Base-by-base conservation (phyloP, 768 basidiomycete species). In the Collybia sordida region DNA sequence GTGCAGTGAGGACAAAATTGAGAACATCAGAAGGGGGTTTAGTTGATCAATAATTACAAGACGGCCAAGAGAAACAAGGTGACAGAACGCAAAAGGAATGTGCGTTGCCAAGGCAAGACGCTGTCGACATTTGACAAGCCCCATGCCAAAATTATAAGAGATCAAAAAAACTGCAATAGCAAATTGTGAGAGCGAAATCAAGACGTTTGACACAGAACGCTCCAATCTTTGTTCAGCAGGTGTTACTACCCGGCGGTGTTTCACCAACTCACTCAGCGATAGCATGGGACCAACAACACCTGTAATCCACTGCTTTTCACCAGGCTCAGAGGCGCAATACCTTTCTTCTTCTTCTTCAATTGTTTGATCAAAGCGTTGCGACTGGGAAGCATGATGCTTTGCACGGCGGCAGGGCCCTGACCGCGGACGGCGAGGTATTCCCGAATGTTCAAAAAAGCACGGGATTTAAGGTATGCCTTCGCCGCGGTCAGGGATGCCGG, bases 341-440 rank as follows among this genome's bases (percentile, higher is more conserved):
- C 63, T 23, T 79, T 65, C 39, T 69, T 72, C 58, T 73, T 77
- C 64, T 69, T 73, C 53, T 64, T 67, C 42, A 89, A 76, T 52
- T 82, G 79, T 60, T 76, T 82, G 48, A 86, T 78, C 45, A 91
- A 74, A 0, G 86, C 80, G 15, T 48, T 77, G 55, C 77, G 76
- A 65, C 68, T 86, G 4, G 85, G 80, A 53, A 85, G 80, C 77
- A 91, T 73, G 49, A 83, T 77, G 36, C 69, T 57, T 48, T 72
- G 82, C 27, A 91, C 71, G 21, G 83, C 86, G 4, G 72, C 74
- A 24, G 79, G 81, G 0, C 88, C 88, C 59, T 83, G 75, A 47
- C 69, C 72, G 34, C 90, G 84, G 25, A 78, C 78, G 15, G 79
- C 79, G 50, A 90, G 72, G 63, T 91, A 91, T 52, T 90, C 88